Conservation (phyloP, 306 rosid species). For the Inga laurina region DNA sequence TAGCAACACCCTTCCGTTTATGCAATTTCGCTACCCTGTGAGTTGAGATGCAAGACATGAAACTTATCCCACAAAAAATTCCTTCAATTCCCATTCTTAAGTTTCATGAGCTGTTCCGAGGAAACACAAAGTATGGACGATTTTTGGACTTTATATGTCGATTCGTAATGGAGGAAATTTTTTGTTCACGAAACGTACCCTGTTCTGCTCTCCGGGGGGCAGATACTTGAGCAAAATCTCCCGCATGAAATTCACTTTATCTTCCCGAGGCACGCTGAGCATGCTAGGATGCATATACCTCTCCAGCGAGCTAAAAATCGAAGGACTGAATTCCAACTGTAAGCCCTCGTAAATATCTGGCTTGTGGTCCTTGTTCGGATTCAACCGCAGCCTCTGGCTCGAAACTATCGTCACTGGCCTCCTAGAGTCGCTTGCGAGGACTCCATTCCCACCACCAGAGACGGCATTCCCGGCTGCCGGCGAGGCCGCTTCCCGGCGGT, state of each 20-base stretch:
- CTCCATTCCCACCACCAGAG: slow-evolving; percentile 24
- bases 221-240: slow-evolving; percentile 52
- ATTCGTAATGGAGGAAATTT: too few relatives aligned
- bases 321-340: slow-evolving; percentile 45
- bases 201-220: slow-evolving; percentile 42
- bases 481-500: slow-evolving; percentile 25
- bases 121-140: neutral
- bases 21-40: neutral
- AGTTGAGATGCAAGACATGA: slow-evolving; percentile 13
- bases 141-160: neutral
- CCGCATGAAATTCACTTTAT: slow-evolving; percentile 52
- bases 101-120: neutral
- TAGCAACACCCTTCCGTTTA: neutral
- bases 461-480: slow-evolving; percentile 22
- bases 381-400: slow-evolving; percentile 45
- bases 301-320: slow-evolving; percentile 52
- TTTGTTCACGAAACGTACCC: slow-evolving; percentile 37
- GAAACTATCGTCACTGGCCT: slow-evolving; percentile 20
- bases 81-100: neutral
- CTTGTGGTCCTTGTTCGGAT: slow-evolving; percentile 56
- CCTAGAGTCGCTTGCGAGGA: neutral
- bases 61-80: neutral
- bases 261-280: slow-evolving; percentile 44
- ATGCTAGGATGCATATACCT: slow-evolving; percentile 47
- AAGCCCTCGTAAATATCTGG: slow-evolving; percentile 51